Evolutionary conservation across 2,329 filamentous ascomycete genomes (phyloP).

Genomic region (Apiospora aurea): DNA sequence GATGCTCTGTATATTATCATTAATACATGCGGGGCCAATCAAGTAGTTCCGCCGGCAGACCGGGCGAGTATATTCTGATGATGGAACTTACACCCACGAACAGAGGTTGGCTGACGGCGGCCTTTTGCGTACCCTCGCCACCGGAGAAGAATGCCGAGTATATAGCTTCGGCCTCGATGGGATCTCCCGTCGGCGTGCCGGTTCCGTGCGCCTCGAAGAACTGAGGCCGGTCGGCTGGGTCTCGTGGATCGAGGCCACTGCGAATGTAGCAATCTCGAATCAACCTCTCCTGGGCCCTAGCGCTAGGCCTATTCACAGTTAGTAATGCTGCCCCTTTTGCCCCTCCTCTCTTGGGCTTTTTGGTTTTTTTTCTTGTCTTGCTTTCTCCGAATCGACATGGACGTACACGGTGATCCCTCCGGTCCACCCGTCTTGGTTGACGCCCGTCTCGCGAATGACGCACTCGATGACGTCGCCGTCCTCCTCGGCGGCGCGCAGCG

Average conservation of each 20-base stretch:
- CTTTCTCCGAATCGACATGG: no score
- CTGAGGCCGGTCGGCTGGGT: slow-evolving; percentile 29
- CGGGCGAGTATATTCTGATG: no score
- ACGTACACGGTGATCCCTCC: slow-evolving; percentile 56
- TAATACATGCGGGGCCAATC: no score
- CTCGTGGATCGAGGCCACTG: slow-evolving; percentile 46
- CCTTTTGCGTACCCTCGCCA: slow-evolving; percentile 27
- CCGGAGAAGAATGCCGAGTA: slow-evolving; percentile 55
- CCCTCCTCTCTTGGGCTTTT: no score
- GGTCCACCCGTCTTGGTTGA: slow-evolving; percentile 58
- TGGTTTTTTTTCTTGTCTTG: no score
- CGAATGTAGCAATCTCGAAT: slow-evolving; percentile 15
- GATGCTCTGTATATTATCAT: slow-evolving; percentile 40
- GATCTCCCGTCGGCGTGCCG: slow-evolving; percentile 64
- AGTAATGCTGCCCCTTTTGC: no score
- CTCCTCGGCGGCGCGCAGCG: slow-evolving; percentile 55
- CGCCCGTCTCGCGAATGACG: slow-evolving; percentile 55
- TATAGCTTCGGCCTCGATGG: slow-evolving; percentile 56
- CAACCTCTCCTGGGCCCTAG: neutral
- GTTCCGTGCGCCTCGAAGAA: slow-evolving; percentile 58
- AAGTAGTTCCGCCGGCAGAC: no score
- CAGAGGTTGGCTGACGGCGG: no score
- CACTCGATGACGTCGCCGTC: slow-evolving; percentile 56
- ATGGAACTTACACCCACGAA: no score
- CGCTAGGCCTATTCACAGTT: no score